These are phyloP conservation scores for Ascochyta koolunga DNA, from an alignment of 2,329 filamentous ascomycete genomes.

Conservation along the genomic window DNA sequence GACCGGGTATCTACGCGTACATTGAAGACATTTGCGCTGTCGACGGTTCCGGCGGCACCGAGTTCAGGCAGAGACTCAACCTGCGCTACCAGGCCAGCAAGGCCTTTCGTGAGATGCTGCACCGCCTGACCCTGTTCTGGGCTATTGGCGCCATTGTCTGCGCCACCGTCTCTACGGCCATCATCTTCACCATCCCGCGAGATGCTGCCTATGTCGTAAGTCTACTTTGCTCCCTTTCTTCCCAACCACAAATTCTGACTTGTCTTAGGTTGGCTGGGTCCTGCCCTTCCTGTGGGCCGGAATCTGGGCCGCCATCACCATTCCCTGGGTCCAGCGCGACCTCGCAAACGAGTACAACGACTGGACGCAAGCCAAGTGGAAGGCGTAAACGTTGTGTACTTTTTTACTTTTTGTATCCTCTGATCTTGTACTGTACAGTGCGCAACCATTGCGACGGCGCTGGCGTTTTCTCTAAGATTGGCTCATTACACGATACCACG, in stretches of 20 bases:
- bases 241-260: slow-evolving; percentile 16
- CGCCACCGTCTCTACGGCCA: slow-evolving; percentile 50
- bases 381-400: slow-evolving; percentile 31
- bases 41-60: slow-evolving; percentile 59
- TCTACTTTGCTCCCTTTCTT: slow-evolving; percentile 7
- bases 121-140: slow-evolving; percentile 60
- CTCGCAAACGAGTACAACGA: slow-evolving; percentile 43
- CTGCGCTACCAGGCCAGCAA: slow-evolving; percentile 60
- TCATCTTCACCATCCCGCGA: slow-evolving; percentile 55
- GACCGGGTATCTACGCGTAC: slow-evolving; percentile 60
- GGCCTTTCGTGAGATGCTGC: slow-evolving; percentile 60
- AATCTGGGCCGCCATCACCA: slow-evolving; percentile 54
- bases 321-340: slow-evolving; percentile 52
- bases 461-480: background rate
- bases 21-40: slow-evolving; percentile 62
- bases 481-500: slow-evolving; percentile 10
- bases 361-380: slow-evolving; percentile 47
- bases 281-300: slow-evolving; percentile 58
- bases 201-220: slow-evolving; percentile 57
- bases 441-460: slow-evolving; percentile 10
- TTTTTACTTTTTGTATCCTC: slow-evolving; percentile 12
- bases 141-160: slow-evolving; percentile 53
- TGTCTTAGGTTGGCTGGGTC: slow-evolving; percentile 52
- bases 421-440: slow-evolving; percentile 2
- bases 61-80: slow-evolving; percentile 59